Conservation (phyloP, 2,329 filamentous ascomycete genomes). For the Taxawa tesnikishii region DNA sequence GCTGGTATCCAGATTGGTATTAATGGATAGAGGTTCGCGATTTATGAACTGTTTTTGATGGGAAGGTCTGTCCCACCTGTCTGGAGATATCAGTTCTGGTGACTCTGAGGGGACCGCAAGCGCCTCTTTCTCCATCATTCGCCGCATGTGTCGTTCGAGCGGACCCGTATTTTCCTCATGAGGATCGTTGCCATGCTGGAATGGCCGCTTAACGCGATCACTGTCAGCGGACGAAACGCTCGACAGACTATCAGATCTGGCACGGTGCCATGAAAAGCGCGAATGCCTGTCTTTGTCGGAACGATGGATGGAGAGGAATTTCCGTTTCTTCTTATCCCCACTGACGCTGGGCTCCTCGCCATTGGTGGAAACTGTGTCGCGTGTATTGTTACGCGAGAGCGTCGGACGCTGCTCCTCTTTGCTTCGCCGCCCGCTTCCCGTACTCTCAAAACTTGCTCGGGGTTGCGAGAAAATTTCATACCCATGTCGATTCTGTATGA, state of each 20-base stretch:
- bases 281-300: conserved; percentile 6
- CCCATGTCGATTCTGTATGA: conserved; percentile 71
- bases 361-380: conserved; percentile 1
- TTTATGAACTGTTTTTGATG: no score
- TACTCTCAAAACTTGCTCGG: conserved; percentile 11
- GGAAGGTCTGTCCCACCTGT: conserved; percentile 23
- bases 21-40: no score
- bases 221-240: conserved; percentile 28
- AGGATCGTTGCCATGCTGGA: conserved; percentile 42
- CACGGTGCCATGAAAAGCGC: conserved; percentile 6
- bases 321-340: conserved; percentile 7
- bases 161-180: conserved; percentile 29
- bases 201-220: conserved; percentile 33
- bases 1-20: no score
- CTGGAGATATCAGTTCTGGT: conserved; percentile 27
- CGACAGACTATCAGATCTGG: conserved; percentile 13
- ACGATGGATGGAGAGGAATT: conserved; percentile 9
- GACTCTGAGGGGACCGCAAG: conserved; percentile 13
- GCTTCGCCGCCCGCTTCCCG: conserved; percentile 1
- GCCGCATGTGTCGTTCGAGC: conserved; percentile 31
- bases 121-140: conserved; percentile 28
- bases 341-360: conserved; percentile 2
- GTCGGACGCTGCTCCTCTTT: conserved; percentile 1
- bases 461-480: conserved; percentile 48
- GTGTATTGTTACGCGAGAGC: conserved; percentile 3